Percentiles rank a stretch among this genome's conserved stretches.
Evolutionary conservation across 2,329 filamentous ascomycete genomes (phyloP).

Genomic region (Laburnicola sp.): DNA sequence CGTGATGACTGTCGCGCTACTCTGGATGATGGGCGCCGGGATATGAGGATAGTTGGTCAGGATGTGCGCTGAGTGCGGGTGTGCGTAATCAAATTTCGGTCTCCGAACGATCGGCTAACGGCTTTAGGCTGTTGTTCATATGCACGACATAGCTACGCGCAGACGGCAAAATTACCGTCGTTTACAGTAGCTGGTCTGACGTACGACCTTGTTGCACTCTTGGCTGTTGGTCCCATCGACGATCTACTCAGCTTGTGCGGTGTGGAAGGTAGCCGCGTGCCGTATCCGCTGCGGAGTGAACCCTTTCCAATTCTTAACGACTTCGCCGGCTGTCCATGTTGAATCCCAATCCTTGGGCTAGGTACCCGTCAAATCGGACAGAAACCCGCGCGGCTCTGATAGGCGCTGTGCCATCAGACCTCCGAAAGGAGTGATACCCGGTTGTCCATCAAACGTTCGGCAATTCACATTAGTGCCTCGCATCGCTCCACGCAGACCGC

Average conservation of each 20-base stretch:
- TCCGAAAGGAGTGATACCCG: not conserved
- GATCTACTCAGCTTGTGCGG: not conserved
- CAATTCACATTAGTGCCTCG: not conserved
- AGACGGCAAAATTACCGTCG: not conserved
- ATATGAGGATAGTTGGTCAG: constrained; percentile 3
- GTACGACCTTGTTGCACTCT: not conserved
- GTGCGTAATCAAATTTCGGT: not conserved
- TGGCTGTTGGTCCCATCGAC: constrained; percentile 6
- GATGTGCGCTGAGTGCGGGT: constrained; percentile 1
- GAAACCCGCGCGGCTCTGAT: not conserved
- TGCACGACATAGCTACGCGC: constrained; percentile 1
- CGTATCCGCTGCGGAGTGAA: not conserved
- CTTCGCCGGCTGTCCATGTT: not conserved
- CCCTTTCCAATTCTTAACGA: not conserved
- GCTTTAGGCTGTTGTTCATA: constrained; percentile 1
- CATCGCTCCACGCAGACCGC: not conserved
- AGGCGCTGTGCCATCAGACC: not conserved
- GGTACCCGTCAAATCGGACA: not conserved
- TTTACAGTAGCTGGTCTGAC: not conserved
- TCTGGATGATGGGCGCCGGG: constrained; percentile 4
- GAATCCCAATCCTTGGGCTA: not conserved
- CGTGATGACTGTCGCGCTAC: constrained; percentile 3
- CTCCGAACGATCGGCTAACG: constrained; percentile 3
- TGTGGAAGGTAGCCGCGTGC: not conserved
- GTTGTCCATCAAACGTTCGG: not conserved